A percentile compares a stretch with the other conserved stretches of the same genome.
phyloP scores from a whole-genome alignment of 106 monocot genomes.

The Narthecium ossifragum region DNA sequence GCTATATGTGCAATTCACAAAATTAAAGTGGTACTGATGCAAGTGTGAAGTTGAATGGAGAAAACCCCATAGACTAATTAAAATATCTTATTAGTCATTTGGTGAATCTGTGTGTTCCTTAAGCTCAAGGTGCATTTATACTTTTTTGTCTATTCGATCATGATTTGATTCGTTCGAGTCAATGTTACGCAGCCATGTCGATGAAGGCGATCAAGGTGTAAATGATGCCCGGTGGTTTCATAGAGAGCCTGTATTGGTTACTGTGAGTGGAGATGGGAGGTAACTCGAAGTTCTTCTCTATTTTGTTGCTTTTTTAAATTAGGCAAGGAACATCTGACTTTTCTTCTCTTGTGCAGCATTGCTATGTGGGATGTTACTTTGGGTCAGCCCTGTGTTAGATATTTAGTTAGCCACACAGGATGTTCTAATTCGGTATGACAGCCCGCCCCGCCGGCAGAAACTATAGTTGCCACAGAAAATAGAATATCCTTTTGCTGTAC shows the following conservation, averaged over 20 bases:
- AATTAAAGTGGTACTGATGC: no score
- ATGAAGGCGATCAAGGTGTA: slow-evolving; percentile 71
- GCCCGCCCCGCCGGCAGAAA: no score
- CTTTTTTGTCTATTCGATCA: background rate
- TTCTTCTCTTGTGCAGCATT: slow-evolving; percentile 31
- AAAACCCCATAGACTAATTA: no score
- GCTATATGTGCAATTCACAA: no score
- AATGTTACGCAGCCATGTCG: slow-evolving; percentile 52
- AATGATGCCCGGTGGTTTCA: slow-evolving; percentile 83
- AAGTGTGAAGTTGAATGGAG: no score
- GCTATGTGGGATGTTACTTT: slow-evolving; percentile 91
- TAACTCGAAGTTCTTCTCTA: slow-evolving; percentile 12
- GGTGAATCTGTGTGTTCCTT: background rate
- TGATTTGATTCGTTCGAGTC: background rate
- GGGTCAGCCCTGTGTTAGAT: slow-evolving; percentile 68
- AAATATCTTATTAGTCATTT: no score
- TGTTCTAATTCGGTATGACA: slow-evolving; percentile 58
- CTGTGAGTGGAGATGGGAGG: slow-evolving; percentile 86
- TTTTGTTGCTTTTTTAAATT: background rate
- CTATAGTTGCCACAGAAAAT: background rate
- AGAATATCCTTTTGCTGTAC: background rate
- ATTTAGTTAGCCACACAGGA: slow-evolving; percentile 48
- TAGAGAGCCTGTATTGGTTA: slow-evolving; percentile 57
- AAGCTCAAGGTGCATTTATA: background rate
- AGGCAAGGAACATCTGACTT: no score